These are phyloP conservation scores for Quillaja saponaria DNA, from an alignment of 306 rosid species.

Conservation along the genomic window DNA sequence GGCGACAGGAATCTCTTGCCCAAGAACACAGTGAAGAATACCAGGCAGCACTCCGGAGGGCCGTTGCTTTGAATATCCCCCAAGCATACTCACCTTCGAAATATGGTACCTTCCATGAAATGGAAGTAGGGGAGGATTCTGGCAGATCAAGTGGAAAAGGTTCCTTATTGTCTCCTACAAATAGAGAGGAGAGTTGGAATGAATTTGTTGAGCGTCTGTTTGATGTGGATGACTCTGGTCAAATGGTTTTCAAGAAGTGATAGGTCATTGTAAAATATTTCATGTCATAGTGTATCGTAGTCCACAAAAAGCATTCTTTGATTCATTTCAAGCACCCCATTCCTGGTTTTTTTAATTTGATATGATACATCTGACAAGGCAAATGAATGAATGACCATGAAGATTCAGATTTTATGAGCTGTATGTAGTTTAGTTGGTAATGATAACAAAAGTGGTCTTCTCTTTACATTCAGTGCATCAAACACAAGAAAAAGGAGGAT, in stretches of 20 bases:
- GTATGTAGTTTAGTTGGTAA: too few relatives aligned
- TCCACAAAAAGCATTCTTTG: conserved; percentile 30
- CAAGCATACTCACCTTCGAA: conserved; percentile 57
- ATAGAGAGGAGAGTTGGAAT: conserved; percentile 67
- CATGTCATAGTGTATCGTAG: conserved; percentile 6
- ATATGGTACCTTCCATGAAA: conserved; percentile 78
- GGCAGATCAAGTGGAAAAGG: conserved; percentile 35
- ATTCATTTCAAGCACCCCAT: conserved; percentile 23
- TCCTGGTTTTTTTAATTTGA: not conserved
- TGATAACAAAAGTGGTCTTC: too few relatives aligned
- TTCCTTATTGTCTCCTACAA: conserved; percentile 31
- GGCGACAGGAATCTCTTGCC: conserved; percentile 53
- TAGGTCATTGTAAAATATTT: conserved; percentile 7
- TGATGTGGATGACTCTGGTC: conserved; percentile 72
- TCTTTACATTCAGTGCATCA: too few relatives aligned
- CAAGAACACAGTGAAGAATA: conserved; percentile 72
- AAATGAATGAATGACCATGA: not conserved
- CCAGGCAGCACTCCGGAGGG: conserved; percentile 75
- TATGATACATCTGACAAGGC: not conserved
- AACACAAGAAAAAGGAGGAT: too few relatives aligned
- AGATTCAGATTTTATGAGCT: too few relatives aligned
- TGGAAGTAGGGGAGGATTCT: conserved; percentile 61
- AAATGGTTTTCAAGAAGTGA: conserved; percentile 70
- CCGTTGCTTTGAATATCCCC: conserved; percentile 74
- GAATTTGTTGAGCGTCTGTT: conserved; percentile 68